phyloP scores from a whole-genome alignment of 1,284 basidiomycete species.

The Sphagnurus paluster region DNA sequence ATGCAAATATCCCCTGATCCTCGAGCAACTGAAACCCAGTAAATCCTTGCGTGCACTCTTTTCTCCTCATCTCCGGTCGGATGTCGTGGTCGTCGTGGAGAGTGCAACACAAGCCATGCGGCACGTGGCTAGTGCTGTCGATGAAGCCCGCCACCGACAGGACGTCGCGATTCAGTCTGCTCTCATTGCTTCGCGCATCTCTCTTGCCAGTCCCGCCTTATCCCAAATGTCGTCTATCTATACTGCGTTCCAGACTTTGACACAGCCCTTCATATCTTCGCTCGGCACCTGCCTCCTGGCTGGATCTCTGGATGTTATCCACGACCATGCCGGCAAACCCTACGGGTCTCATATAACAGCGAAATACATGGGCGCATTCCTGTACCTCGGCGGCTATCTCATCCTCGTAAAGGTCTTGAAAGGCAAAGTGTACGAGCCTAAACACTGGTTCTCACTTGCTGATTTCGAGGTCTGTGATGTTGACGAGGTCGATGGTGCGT shows the following conservation, averaged over 20 bases:
- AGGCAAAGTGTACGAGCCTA: conserved; percentile 79
- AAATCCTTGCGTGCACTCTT: conserved; percentile 27
- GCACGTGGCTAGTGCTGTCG: conserved; percentile 53
- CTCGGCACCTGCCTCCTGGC: conserved; percentile 76
- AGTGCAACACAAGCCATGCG: conserved; percentile 64
- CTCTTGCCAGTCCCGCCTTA: conserved; percentile 31
- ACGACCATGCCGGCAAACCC: conserved; percentile 49
- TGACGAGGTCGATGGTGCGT: conserved; percentile 66
- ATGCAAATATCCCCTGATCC: conserved; percentile 88
- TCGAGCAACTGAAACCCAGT: conserved; percentile 68
- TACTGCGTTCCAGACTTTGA: conserved; percentile 34
- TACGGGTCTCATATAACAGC: conserved; percentile 60
- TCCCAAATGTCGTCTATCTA: conserved; percentile 23
- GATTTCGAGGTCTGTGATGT: conserved; percentile 74
- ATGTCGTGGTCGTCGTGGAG: conserved; percentile 46
- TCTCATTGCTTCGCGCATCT: conserved; percentile 70
- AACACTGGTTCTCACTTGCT: conserved; percentile 81
- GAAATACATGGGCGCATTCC: conserved; percentile 86
- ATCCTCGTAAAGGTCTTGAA: conserved; percentile 85
- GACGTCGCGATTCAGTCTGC: conserved; percentile 69
- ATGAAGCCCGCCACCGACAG: conserved; percentile 66
- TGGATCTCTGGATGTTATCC: conserved; percentile 82
- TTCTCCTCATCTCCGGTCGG: conserved; percentile 25
- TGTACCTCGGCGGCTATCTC: conserved; percentile 84
- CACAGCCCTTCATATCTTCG: conserved; percentile 60